A percentile compares a stretch with the other conserved stretches of the same genome.
phyloP scores from a whole-genome alignment of 495 filamentous ascomycete species.

The Annulohypoxylon nitens region DNA sequence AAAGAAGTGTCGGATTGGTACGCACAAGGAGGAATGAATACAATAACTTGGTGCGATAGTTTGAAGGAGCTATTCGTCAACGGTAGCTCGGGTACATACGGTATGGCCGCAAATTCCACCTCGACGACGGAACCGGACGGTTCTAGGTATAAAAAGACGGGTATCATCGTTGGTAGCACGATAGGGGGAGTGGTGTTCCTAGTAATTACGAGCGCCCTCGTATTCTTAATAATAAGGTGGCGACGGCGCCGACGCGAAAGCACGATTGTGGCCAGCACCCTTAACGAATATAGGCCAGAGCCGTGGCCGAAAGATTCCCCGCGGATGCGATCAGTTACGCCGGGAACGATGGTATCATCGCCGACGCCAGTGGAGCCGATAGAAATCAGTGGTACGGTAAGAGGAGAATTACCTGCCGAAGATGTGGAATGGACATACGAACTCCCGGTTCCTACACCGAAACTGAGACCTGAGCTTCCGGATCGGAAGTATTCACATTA shows the following conservation, averaged over 20 bases:
- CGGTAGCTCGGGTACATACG: conserved; percentile 20
- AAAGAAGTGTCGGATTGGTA: conserved; percentile 52
- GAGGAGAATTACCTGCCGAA: conserved; percentile 43
- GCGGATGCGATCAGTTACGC: conserved; percentile 41
- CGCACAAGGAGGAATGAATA: conserved; percentile 45
- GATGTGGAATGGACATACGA: conserved; percentile 47
- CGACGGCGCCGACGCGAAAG: conserved; percentile 28
- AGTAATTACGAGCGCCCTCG: conserved; percentile 9
- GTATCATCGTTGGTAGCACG: conserved; percentile 43
- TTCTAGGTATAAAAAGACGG: conserved; percentile 25
- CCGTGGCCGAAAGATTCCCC: conserved; percentile 50
- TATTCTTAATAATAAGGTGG: conserved; percentile 33
- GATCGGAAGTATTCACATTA: conserved; percentile 46
- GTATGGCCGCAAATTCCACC: background rate
- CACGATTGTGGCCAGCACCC: conserved; percentile 24
- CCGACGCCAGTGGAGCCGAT: conserved; percentile 29
- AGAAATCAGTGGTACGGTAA: conserved; percentile 32
- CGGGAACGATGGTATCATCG: conserved; percentile 37
- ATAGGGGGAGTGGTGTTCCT: conserved; percentile 41
- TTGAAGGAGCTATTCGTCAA: conserved; percentile 47
- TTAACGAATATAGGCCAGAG: conserved; percentile 49
- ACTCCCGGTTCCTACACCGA: conserved; percentile 46
- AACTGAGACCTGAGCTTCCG: conserved; percentile 44
- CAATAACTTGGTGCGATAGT: conserved; percentile 46
- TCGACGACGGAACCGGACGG: conserved; percentile 17